Evolutionary conservation across 2,329 filamentous ascomycete species (phyloP).

Genomic region (Diaporthe caulivora): DNA sequence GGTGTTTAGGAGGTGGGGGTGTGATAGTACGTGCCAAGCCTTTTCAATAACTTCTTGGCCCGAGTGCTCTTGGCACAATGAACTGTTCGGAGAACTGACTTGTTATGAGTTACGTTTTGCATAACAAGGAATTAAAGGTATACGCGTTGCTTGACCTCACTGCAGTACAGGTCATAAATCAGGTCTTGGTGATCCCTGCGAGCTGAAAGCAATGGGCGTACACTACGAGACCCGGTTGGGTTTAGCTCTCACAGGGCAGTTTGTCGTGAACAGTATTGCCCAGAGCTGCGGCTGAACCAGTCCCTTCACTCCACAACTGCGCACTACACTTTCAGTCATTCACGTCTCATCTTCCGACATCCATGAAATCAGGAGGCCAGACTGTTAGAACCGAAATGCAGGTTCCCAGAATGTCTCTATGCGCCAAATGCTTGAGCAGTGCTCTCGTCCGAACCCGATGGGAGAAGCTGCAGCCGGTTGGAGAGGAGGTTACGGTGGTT

Average conservation of each 20-base stretch:
- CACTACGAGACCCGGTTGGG: no score
- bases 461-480: not conserved
- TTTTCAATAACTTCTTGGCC: no score
- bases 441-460: not conserved
- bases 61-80: no score
- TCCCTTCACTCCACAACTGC: not conserved
- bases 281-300: constrained; percentile 6
- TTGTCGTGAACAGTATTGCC: not conserved
- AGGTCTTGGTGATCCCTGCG: not conserved
- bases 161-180: not conserved
- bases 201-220: not conserved
- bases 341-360: no score
- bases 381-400: accelerated
- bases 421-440: not conserved
- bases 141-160: not conserved
- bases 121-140: no score
- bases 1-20: no score
- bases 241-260: no score
- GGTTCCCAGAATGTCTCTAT: not conserved
- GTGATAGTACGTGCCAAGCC: no score
- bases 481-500: not conserved
- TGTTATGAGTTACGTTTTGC: no score
- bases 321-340: no score
- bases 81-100: no score
- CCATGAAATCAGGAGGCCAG: no score